Evolutionary conservation across 2,329 filamentous ascomycete genomes (phyloP).

Genomic region (Ophiostoma pallidulum): DNA sequence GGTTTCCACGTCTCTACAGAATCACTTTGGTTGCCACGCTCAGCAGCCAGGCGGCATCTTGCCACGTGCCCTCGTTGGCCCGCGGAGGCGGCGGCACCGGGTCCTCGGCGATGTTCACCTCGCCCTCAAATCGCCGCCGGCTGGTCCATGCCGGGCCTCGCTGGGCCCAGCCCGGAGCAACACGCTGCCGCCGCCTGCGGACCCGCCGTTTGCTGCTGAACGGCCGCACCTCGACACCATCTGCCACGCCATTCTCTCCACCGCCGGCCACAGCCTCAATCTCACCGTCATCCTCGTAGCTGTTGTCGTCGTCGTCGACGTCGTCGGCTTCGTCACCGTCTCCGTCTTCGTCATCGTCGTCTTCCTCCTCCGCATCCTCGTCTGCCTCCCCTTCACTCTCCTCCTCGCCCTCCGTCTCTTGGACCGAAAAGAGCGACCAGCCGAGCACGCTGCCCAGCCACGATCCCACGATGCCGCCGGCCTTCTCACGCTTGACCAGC

Average conservation of each 20-base stretch:
- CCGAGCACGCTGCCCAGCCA: constrained; percentile 52
- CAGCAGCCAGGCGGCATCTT: constrained; percentile 58
- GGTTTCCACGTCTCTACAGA: constrained; percentile 40
- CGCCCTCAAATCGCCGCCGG: constrained; percentile 29
- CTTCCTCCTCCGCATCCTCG: constrained; percentile 29
- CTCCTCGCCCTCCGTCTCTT: constrained; percentile 48
- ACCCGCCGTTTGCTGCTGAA: constrained; percentile 26
- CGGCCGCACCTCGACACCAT: constrained; percentile 19
- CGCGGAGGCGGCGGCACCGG: constrained; percentile 39
- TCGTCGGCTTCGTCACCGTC: constrained; percentile 30
- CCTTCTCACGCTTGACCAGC: constrained; percentile 44
- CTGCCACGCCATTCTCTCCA: constrained; percentile 26
- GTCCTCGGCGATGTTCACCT: constrained; percentile 32
- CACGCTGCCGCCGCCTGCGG: not conserved
- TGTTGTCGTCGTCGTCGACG: constrained; percentile 27
- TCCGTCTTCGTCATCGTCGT: constrained; percentile 30
- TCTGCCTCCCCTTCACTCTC: constrained; percentile 29
- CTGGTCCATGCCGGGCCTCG: constrained; percentile 3
- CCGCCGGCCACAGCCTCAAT: constrained; percentile 28
- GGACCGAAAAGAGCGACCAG: constrained; percentile 53
- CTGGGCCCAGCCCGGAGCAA: constrained; percentile 2
- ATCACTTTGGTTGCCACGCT: constrained; percentile 55
- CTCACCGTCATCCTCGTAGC: constrained; percentile 26
- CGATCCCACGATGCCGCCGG: constrained; percentile 41
- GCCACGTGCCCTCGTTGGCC: constrained; percentile 51